Conservation (phyloP, 1,139 yeast genomes). For the Magnusiomyces starmeri region DNA sequence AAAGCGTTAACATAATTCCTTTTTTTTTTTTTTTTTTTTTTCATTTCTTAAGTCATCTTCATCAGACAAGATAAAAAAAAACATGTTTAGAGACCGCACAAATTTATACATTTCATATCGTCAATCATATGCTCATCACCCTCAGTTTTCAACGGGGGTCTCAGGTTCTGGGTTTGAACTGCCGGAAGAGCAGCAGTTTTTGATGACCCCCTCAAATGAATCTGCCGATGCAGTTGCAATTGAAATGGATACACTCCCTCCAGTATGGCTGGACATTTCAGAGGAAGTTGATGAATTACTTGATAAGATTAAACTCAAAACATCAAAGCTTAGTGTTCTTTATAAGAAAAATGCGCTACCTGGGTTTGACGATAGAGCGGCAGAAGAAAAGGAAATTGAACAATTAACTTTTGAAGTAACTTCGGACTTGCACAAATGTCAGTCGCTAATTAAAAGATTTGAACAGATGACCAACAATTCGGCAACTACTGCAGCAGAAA, state of each 20-base stretch:
- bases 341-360: conserved; percentile 82
- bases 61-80: not conserved
- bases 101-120: conserved; percentile 39
- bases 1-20: no score
- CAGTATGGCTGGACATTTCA: conserved; percentile 68
- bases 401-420: conserved; percentile 68
- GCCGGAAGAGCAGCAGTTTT: conserved; percentile 58
- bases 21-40: not conserved
- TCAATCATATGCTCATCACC: conserved; percentile 39
- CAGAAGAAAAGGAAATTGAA: conserved; percentile 69
- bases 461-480: conserved; percentile 43
- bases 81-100: conserved; percentile 40
- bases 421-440: conserved; percentile 66
- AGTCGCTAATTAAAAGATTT: conserved; percentile 62
- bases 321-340: conserved; percentile 52
- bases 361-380: conserved; percentile 69
- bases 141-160: conserved; percentile 20
- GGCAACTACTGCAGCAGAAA: conserved; percentile 40
- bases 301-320: conserved; percentile 41
- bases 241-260: conserved; percentile 52
- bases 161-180: conserved; percentile 27
- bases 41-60: no score
- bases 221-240: conserved; percentile 28
- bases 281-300: conserved; percentile 62
- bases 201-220: conserved; percentile 43